Evolutionary conservation across 2,329 filamentous ascomycete genomes (phyloP), one percentile per base, ranked within the genome.

Genomic region (Pseudogymnoascus destructans): DNA sequence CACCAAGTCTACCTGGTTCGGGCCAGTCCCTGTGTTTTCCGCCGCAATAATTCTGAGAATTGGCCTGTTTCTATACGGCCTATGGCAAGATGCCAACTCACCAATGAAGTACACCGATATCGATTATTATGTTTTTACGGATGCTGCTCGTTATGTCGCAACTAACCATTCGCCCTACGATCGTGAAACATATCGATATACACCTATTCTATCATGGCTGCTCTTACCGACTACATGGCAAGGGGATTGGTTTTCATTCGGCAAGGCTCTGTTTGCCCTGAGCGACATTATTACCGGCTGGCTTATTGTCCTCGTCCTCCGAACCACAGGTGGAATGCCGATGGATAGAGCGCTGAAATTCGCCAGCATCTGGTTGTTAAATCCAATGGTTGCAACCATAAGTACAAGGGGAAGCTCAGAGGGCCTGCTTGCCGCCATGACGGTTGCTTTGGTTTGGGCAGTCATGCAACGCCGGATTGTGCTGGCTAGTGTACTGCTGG

Each of bases 31-130:
- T 7, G 77, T 86, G 66, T 82, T 85, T 70, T 62, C 73, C 57
- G 70, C 79, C 10, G 76, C 81, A 56, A 74, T 84, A 58, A 66
- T 84, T 54, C 79, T 98, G 21, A 88, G 93, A 61, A 69, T 81
- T 5, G 70, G 75, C 30, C 83, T 98, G 62, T 80, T 97, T 55
- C 70, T 95, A 66, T 97, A 97, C 71, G 92, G 93, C 60, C 80
- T 89, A 61, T 91, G 88, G 77, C 93, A 98, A 74, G 93, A 98
- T 73, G 85, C 89, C 61, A 79, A 91, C 73, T 95, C 90, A 6
- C 85, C 92, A 11, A 75, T 98, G 68, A 97, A 97, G 74, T 98
- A 97, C 76, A 98, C 93, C 57, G 93, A 98, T 73, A 96, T 98
- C 66, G 93, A 98, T 77, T 98, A 98, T 73, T 84, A 90, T 63